Base-by-base conservation (phyloP, 2,329 filamentous ascomycete genomes). In the Ilyonectria robusta region DNA sequence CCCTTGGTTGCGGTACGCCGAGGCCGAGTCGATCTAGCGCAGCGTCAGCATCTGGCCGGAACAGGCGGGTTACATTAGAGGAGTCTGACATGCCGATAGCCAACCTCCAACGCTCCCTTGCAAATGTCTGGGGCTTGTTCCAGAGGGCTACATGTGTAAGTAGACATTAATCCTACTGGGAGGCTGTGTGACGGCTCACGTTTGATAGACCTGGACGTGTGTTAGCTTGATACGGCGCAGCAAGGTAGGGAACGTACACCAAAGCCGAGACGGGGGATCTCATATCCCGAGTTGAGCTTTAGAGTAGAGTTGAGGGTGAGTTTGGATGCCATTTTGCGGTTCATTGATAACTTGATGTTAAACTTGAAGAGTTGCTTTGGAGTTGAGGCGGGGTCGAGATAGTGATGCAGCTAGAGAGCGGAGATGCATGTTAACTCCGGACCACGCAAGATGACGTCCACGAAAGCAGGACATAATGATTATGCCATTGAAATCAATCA, bases 221-320 rank as follows among this genome's bases (percentile, higher is more conserved):
- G 19, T 19, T 8, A 46, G 19, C 4, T 40, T 15, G 37, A 40
- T 40, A 21, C 51, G 11, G 46, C 26, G 11, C 44, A 13, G 31
- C 40, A 42, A 55, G 46, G 54, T 19, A 15, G 29, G 23, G 11
- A 17, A 80, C 86, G 72, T 80, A 88, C 87, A 58, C 87, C 87
- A 67, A 85, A 89, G 51, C 87, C 87, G 21, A 89, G 77, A 9
- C 80, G 78, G 1, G 87, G 87, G 2, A 89, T 81, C 59, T 85
- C 82, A 67, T 86, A 81, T 71, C 87, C 87, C 75, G 84, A 89
- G 73, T 84, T 85, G 63, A 89, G 82, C 81, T 87, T 88, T 73
- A 84, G 71, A 17, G 81, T 83, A 7, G 85, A 87, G 51, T 82
- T 76, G 65, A 88, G 77, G 11, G 71, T 83, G 64, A 87, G 80